Conservation (phyloP, 2,329 filamentous ascomycete species). For the Penicillium sp. region DNA sequence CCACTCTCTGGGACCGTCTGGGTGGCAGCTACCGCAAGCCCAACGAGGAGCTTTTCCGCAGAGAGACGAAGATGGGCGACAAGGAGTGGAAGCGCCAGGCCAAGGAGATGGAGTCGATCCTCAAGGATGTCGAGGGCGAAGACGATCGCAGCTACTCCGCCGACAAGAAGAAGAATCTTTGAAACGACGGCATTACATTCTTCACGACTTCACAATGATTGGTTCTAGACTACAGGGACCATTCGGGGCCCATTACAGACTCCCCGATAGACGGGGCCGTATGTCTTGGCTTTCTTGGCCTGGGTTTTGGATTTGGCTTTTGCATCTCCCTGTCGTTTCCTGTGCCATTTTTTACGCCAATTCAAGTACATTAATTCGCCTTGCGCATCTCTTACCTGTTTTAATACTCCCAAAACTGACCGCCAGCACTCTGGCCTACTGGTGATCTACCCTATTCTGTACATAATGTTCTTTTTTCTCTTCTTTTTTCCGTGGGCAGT, state of each 20-base stretch:
- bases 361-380: slow-evolving; percentile 21
- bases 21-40: slow-evolving; percentile 85
- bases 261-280: not conserved
- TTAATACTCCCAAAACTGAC: slow-evolving; percentile 17
- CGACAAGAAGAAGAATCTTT: slow-evolving; percentile 37
- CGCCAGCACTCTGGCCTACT: not conserved
- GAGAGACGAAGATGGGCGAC: slow-evolving; percentile 80
- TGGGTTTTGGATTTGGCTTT: not conserved
- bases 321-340: not conserved
- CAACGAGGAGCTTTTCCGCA: slow-evolving; percentile 79
- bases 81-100: slow-evolving; percentile 76
- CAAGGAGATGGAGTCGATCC: slow-evolving; percentile 72
- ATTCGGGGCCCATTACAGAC: not conserved
- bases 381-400: slow-evolving; percentile 15
- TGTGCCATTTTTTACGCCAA: not conserved
- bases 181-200: slow-evolving; percentile 14
- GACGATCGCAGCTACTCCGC: slow-evolving; percentile 48
- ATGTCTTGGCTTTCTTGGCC: not conserved
- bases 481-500: not conserved
- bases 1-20: slow-evolving; percentile 85
- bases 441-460: slow-evolving; percentile 16
- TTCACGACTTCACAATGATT: slow-evolving; percentile 5
- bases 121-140: slow-evolving; percentile 68
- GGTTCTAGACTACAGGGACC: slow-evolving; percentile 1
- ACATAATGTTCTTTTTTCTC: slow-evolving; percentile 15